Conservation (phyloP, 192 early-diverging fungal genomes). For the Backusella macrospora region DNA sequence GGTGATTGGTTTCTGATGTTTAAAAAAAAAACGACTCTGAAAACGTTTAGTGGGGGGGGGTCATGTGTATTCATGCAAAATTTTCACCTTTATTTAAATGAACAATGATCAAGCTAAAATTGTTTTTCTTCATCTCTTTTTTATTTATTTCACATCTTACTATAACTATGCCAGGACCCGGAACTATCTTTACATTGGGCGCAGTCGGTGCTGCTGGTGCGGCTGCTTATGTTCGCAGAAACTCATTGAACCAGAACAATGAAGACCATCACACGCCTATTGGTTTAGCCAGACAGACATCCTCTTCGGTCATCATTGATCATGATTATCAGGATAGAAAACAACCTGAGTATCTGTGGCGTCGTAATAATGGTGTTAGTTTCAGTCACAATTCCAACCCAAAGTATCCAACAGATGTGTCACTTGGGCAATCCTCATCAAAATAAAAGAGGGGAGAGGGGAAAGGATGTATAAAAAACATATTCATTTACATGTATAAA, state of each 20-base stretch:
- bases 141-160: neutral
- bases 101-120: too few relatives aligned
- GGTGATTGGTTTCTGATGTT: conserved; percentile 4
- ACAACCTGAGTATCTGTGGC: conserved; percentile 39
- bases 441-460: neutral
- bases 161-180: conserved; percentile 37
- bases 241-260: neutral
- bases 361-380: conserved; percentile 36
- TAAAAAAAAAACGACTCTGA: neutral
- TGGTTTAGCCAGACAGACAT: conserved; percentile 31
- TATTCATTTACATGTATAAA: neutral
- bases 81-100: neutral
- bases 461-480: neutral
- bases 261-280: conserved; percentile 21
- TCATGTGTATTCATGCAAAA: neutral
- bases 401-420: conserved; percentile 22
- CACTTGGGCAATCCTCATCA: neutral
- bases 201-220: conserved; percentile 41
- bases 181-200: conserved; percentile 37
- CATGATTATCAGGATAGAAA: conserved; percentile 26
- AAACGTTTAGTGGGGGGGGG: too few relatives aligned
- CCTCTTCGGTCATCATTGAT: conserved; percentile 17
- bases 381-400: conserved; percentile 39
- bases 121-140: conserved; percentile 5
- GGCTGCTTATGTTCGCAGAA: conserved; percentile 31